phyloP scores from a whole-genome alignment of 768 basidiomycete species.

The Hygrophorus pudorinus region DNA sequence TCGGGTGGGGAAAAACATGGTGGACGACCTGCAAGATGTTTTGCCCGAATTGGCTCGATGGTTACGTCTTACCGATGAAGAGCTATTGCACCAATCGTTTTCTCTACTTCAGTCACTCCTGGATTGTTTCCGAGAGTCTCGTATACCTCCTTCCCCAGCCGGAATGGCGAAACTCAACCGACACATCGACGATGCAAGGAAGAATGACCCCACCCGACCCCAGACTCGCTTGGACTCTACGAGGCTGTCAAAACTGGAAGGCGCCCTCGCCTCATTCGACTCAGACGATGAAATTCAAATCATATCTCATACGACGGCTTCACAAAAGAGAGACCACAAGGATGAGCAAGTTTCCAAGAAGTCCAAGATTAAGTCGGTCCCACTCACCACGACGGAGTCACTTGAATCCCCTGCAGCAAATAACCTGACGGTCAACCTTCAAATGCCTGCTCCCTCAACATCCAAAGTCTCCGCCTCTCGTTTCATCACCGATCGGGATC shows the following conservation, averaged over 20 bases:
- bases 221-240: slow-evolving; percentile 47
- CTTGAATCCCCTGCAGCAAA: no score
- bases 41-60: slow-evolving; percentile 74
- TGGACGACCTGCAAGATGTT: slow-evolving; percentile 66
- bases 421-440: no score
- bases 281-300: slow-evolving; percentile 54
- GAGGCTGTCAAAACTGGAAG: slow-evolving; percentile 57
- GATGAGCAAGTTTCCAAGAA: slow-evolving; percentile 7
- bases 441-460: slow-evolving; percentile 1
- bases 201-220: slow-evolving; percentile 30
- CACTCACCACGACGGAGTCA: slow-evolving; percentile 7
- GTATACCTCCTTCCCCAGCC: slow-evolving; percentile 41
- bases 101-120: slow-evolving; percentile 73
- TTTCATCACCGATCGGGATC: slow-evolving; percentile 16
- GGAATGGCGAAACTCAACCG: slow-evolving; percentile 60
- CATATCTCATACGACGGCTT: slow-evolving; percentile 25
- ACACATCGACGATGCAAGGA: slow-evolving; percentile 50
- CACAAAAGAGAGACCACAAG: neutral
- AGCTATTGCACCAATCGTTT: slow-evolving; percentile 84
- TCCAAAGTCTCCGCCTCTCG: slow-evolving; percentile 16
- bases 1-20: slow-evolving; percentile 60
- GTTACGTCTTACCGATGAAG: slow-evolving; percentile 88
- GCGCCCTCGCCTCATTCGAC: slow-evolving; percentile 53
- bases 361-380: slow-evolving; percentile 5
- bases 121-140: slow-evolving; percentile 59